Evolutionary conservation across 2,329 filamentous ascomycete species (phyloP).

Genomic region (Ilyonectria mors-panacis): DNA sequence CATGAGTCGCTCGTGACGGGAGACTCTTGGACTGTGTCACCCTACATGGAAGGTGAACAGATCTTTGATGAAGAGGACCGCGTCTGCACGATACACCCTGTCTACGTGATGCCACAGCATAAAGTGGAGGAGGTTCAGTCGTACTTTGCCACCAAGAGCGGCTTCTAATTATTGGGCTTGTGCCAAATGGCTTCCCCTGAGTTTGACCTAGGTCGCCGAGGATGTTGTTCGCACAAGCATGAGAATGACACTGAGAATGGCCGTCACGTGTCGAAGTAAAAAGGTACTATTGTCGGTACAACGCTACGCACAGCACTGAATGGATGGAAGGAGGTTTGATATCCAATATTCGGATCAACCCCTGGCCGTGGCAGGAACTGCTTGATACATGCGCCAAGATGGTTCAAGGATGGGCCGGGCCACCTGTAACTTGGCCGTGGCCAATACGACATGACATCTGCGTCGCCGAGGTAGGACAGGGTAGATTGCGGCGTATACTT

Average conservation of each 20-base stretch:
- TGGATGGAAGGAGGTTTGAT: constrained; percentile 24
- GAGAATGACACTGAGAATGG: constrained; percentile 7
- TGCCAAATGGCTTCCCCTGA: constrained; percentile 11
- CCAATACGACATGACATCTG: constrained; percentile 43
- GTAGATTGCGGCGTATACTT: constrained; percentile 34
- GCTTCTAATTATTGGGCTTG: constrained; percentile 61
- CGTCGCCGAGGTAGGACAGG: constrained; percentile 40
- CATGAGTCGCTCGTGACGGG: constrained; percentile 53
- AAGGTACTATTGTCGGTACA: not conserved
- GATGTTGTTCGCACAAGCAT: not conserved
- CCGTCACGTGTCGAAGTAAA: constrained; percentile 21
- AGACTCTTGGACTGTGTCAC: constrained; percentile 63
- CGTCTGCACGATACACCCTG: constrained; percentile 81
- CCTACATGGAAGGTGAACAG: constrained; percentile 68
- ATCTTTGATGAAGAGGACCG: constrained; percentile 81
- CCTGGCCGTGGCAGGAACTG: constrained; percentile 28
- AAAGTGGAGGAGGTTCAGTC: constrained; percentile 74
- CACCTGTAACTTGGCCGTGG: constrained; percentile 23
- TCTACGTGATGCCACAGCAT: constrained; percentile 86
- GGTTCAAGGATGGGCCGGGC: constrained; percentile 25
- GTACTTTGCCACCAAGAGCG: constrained; percentile 74
- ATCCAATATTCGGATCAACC: constrained; percentile 33
- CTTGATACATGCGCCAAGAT: constrained; percentile 23
- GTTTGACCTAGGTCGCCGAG: constrained; percentile 6
- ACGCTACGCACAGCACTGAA: constrained; percentile 6